phyloP scores from a whole-genome alignment of 1,139 yeast genomes.

The Blastobotrys buckinghamii region DNA sequence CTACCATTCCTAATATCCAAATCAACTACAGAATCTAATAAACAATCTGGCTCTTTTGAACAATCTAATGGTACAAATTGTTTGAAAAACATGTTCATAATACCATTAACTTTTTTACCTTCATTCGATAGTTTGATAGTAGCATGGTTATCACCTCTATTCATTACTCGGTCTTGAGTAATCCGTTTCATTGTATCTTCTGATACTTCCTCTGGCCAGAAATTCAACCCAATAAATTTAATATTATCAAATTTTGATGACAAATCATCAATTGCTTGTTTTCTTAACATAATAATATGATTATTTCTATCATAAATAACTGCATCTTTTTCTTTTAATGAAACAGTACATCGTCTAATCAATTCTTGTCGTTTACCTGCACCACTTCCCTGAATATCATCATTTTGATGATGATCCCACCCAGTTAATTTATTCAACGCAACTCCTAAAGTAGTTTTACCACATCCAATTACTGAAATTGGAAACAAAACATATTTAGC shows the following conservation, averaged over 20 bases:
- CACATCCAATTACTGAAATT: constrained; percentile 90
- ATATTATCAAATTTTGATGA: constrained; percentile 27
- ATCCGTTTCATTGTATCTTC: constrained; percentile 31
- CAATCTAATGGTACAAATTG: constrained; percentile 59
- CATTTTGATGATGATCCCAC: constrained; percentile 85
- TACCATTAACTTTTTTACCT: constrained; percentile 44
- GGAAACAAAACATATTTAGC: constrained; percentile 66
- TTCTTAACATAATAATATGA: constrained; percentile 64
- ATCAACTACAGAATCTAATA: constrained; percentile 60
- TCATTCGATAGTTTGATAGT: constrained; percentile 52
- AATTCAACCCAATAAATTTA: constrained; percentile 64
- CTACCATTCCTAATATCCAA: constrained; percentile 48
- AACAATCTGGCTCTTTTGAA: constrained; percentile 50
- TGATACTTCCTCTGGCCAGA: constrained; percentile 39
- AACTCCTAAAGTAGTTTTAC: constrained; percentile 78
- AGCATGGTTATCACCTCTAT: constrained; percentile 88
- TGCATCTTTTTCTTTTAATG: constrained; percentile 37
- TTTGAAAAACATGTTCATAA: constrained; percentile 68
- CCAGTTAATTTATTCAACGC: constrained; percentile 52
- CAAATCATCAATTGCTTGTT: constrained; percentile 56
- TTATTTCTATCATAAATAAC: constrained; percentile 84
- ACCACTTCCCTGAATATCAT: constrained; percentile 50
- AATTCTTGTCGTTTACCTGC: constrained; percentile 34
- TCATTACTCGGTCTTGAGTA: constrained; percentile 54
- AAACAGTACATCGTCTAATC: constrained; percentile 45